These are phyloP conservation scores for Talaromyces rugulosus DNA, from an alignment of 2,329 filamentous ascomycete species.

Conservation along the genomic window DNA sequence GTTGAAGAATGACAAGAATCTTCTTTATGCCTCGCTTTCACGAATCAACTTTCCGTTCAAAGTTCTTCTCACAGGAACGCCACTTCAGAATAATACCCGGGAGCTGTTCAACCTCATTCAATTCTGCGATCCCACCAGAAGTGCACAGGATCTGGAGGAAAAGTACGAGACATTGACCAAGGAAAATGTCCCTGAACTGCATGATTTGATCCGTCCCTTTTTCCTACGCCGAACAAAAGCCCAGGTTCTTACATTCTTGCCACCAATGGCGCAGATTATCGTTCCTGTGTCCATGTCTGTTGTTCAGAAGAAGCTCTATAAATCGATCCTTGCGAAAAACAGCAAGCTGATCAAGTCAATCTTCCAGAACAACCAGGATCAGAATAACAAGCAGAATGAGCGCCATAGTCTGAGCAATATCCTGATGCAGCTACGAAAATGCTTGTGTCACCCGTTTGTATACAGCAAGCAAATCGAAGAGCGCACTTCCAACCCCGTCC, in stretches of 20 bases:
- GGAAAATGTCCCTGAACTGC: conserved; percentile 75
- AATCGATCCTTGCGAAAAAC: conserved; percentile 87
- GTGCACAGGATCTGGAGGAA: conserved; percentile 70
- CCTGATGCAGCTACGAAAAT: conserved; percentile 89
- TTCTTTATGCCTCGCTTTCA: conserved; percentile 71
- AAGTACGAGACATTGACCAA: conserved; percentile 74
- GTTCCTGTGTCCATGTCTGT: conserved; percentile 92
- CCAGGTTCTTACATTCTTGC: conserved; percentile 84
- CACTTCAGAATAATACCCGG: conserved; percentile 76
- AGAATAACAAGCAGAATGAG: conserved; percentile 61
- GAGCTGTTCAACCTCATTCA: conserved; percentile 97
- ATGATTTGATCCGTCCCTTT: conserved; percentile 72
- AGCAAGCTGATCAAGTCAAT: conserved; percentile 84
- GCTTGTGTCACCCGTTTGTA: conserved; percentile 91
- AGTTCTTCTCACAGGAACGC: conserved; percentile 80
- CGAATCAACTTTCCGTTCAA: conserved; percentile 76
- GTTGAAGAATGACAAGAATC: conserved; percentile 85
- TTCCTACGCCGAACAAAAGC: conserved; percentile 78
- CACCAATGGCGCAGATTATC: conserved; percentile 91
- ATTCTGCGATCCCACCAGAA: conserved; percentile 71
- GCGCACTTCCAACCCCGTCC: conserved; percentile 55
- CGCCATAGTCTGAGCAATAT: conserved; percentile 87
- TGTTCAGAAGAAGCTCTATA: conserved; percentile 90
- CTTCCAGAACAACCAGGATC: conserved; percentile 61
- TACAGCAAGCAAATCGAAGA: conserved; percentile 92